These are phyloP conservation scores for Microbotryomycetes sp. DNA, from an alignment of 1,284 basidiomycete genomes.

Conservation along the genomic window DNA sequence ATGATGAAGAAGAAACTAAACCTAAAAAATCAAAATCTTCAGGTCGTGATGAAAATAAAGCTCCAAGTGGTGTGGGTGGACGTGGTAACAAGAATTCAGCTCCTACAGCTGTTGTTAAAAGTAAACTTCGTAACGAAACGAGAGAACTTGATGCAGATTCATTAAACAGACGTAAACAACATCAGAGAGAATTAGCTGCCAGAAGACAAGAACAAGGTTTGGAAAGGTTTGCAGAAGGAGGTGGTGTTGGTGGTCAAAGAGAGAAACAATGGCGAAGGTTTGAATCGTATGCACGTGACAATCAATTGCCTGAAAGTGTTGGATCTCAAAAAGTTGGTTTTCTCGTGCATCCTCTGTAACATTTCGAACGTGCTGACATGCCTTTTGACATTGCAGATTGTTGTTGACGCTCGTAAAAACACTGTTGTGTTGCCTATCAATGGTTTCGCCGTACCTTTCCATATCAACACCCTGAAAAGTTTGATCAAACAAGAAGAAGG, in stretches of 20 bases:
- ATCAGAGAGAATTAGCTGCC: conserved; percentile 79
- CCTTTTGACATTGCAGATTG: conserved; percentile 56
- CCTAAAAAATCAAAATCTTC: conserved; percentile 49
- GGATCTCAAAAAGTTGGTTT: conserved; percentile 63
- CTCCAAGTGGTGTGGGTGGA: conserved; percentile 16
- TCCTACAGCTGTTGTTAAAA: conserved; percentile 41
- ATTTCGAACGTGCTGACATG: background rate
- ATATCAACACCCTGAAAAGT: conserved; percentile 98
- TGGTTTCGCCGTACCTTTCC: conserved; percentile 94
- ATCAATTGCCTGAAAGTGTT: conserved; percentile 71
- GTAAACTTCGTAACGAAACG: conserved; percentile 70
- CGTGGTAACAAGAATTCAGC: conserved; percentile 1
- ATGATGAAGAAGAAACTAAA: conserved; percentile 42
- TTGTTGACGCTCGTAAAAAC: conserved; percentile 81
- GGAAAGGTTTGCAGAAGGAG: conserved; percentile 72
- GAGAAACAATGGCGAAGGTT: conserved; percentile 91
- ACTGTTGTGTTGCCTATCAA: conserved; percentile 89
- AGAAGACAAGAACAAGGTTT: conserved; percentile 75
- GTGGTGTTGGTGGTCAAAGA: conserved; percentile 49
- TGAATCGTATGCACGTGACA: conserved; percentile 94
- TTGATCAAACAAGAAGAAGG: conserved; percentile 96
- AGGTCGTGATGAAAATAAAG: conserved; percentile 52
- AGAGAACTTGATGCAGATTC: conserved; percentile 67
- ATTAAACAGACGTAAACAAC: conserved; percentile 67
- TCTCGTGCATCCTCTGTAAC: background rate